A percentile compares a stretch with the other conserved stretches of the same genome.
These are phyloP conservation scores for Elsinoe ampelina DNA, from an alignment of 2,329 filamentous ascomycete species.

Conservation along the genomic window DNA sequence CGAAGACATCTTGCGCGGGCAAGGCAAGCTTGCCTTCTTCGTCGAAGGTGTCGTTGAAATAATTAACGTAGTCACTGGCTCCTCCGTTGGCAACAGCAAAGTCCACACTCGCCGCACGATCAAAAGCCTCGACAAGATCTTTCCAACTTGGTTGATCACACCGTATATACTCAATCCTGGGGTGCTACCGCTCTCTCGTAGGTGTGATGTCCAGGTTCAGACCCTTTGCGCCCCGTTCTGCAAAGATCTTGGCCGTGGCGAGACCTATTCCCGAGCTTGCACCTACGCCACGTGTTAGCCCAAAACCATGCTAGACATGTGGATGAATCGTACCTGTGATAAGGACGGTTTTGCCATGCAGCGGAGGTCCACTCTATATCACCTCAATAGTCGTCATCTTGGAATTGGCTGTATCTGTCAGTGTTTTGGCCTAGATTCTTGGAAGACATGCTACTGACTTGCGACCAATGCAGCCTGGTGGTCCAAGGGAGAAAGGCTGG, in stretches of 20 bases:
- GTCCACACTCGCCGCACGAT: constrained; percentile 21
- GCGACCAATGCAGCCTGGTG: constrained; percentile 12
- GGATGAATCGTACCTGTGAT: not conserved
- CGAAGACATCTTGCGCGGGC: constrained; percentile 25
- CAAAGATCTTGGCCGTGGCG: constrained; percentile 34
- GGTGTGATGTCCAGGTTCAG: constrained; percentile 33
- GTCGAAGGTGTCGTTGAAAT: constrained; percentile 27
- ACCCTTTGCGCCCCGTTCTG: constrained; percentile 29
- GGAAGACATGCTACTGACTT: not conserved
- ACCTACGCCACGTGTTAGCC: not conserved
- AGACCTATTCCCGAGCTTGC: not conserved
- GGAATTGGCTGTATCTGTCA: not conserved
- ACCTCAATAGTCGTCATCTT: not conserved
- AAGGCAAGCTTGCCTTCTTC: constrained; percentile 23
- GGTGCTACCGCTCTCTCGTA: not conserved
- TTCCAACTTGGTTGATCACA: constrained; percentile 26
- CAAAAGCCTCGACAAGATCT: constrained; percentile 21
- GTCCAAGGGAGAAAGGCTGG: constrained; percentile 15
- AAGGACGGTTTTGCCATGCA: not conserved
- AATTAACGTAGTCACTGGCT: constrained; percentile 25
- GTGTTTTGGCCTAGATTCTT: not conserved
- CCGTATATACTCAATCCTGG: constrained; percentile 18
- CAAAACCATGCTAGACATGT: too few relatives aligned
- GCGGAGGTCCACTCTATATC: not conserved
- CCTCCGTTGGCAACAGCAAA: constrained; percentile 31